Evolutionary conservation across 2,329 filamentous ascomycete species (phyloP).

Genomic region (Anthostomella pinea): DNA sequence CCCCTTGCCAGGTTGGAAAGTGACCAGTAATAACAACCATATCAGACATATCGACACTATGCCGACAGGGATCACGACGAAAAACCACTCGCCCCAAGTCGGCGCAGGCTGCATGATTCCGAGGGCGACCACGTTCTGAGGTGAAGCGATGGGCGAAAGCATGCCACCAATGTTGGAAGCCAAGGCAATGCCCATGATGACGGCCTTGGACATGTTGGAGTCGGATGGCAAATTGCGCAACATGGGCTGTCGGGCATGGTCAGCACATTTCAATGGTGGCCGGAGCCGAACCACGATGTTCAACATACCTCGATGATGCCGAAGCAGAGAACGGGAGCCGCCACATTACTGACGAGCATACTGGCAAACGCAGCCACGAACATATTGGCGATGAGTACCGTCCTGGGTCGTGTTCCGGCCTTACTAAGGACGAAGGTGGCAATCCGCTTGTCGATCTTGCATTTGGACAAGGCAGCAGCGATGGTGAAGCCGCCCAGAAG

Average conservation of each 20-base stretch:
- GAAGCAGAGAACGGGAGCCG: constrained; percentile 93
- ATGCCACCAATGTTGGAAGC: constrained; percentile 95
- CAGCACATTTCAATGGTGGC: neutral
- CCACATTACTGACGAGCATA: constrained; percentile 99
- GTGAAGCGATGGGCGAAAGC: constrained; percentile 93
- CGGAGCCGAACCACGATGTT: neutral
- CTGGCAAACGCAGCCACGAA: constrained; percentile 96
- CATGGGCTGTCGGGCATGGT: constrained; percentile 63
- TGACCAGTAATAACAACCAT: constrained; percentile 80
- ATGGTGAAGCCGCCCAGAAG: constrained; percentile 94
- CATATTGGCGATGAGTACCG: constrained; percentile 96
- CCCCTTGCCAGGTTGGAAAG: constrained; percentile 80
- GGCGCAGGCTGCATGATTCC: constrained; percentile 92
- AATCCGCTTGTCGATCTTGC: constrained; percentile 96
- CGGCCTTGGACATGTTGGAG: constrained; percentile 89
- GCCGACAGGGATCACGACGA: constrained; percentile 89
- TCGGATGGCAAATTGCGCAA: constrained; percentile 87
- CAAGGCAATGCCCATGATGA: constrained; percentile 92
- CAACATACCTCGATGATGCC: constrained; percentile 83
- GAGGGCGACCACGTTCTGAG: constrained; percentile 94
- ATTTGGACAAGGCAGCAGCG: constrained; percentile 91
- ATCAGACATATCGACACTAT: constrained; percentile 84
- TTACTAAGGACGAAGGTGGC: constrained; percentile 95
- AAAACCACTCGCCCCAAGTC: constrained; percentile 96
- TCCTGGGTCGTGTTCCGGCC: constrained; percentile 84